Evolutionary conservation across 2,329 filamentous ascomycete genomes (phyloP).

Genomic region (Trichophyton mentagrophytes): DNA sequence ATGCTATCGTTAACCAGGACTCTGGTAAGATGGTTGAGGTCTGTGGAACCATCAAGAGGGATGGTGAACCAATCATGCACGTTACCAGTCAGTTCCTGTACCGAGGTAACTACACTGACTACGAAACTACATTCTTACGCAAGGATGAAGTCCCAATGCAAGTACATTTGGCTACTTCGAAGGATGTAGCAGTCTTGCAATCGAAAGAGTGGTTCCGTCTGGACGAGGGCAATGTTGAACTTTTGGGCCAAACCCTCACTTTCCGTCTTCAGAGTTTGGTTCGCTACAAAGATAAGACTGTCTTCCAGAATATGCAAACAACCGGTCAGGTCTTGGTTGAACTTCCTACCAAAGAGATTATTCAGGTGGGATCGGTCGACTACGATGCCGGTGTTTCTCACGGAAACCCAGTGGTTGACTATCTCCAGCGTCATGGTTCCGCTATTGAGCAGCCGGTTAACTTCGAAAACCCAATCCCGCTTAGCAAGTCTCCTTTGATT

Average conservation of each 20-base stretch:
- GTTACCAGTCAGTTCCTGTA: constrained; percentile 98
- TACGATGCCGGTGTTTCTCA: constrained; percentile 86
- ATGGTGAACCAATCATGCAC: constrained; percentile 83
- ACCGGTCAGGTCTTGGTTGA: constrained; percentile 85
- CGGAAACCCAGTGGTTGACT: constrained; percentile 94
- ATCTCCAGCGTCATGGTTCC: constrained; percentile 79
- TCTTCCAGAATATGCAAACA: constrained; percentile 86
- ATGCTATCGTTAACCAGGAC: constrained; percentile 95
- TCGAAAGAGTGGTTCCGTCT: constrained; percentile 98
- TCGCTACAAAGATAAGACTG: constrained; percentile 85
- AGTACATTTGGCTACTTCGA: constrained; percentile 70
- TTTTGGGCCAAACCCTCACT: constrained; percentile 82
- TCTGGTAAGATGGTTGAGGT: constrained; percentile 99
- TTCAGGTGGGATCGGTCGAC: constrained; percentile 93
- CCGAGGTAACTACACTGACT: constrained; percentile 83
- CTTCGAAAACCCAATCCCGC: constrained; percentile 93
- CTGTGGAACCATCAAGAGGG: constrained; percentile 85
- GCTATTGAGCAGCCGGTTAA: constrained; percentile 91
- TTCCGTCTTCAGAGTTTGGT: constrained; percentile 91
- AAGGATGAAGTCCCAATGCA: constrained; percentile 94
- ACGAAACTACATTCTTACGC: constrained; percentile 95
- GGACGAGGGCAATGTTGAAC: constrained; percentile 69
- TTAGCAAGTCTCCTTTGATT: constrained; percentile 78
- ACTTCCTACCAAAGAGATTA: constrained; percentile 89
- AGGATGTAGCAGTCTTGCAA: constrained; percentile 83